phyloP scores from a whole-genome alignment of 2,329 filamentous ascomycete genomes.

The Raffaelea deltoideospora region DNA sequence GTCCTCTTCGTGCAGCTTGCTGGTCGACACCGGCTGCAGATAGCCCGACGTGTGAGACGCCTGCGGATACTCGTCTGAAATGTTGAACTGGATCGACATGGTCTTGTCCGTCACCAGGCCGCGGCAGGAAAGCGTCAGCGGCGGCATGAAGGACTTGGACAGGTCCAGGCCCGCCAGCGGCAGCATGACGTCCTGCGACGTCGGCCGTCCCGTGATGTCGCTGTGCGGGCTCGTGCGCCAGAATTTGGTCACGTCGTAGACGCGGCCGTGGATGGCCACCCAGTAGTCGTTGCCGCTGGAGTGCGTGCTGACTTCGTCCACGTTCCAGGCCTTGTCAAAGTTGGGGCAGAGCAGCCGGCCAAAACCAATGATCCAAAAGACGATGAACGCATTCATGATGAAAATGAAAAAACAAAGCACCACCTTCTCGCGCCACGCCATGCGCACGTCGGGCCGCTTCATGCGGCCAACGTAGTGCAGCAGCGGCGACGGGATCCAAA shows the following conservation, averaged over 20 bases:
- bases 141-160: slow-evolving; percentile 73
- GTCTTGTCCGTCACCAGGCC: slow-evolving; percentile 49
- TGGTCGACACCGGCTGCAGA: slow-evolving; percentile 36
- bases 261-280: slow-evolving; percentile 73
- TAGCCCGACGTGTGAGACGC: slow-evolving; percentile 60
- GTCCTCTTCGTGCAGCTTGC: slow-evolving; percentile 41
- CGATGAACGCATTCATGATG: slow-evolving; percentile 62
- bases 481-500: slow-evolving; percentile 81
- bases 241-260: slow-evolving; percentile 87
- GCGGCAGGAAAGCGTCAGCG: slow-evolving; percentile 58
- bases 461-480: slow-evolving; percentile 78
- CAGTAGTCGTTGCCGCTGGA: slow-evolving; percentile 63
- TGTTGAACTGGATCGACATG: slow-evolving; percentile 47
- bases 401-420: slow-evolving; percentile 69
- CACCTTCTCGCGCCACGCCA: slow-evolving; percentile 95
- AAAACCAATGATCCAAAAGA: slow-evolving; percentile 88
- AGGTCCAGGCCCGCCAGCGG: slow-evolving; percentile 65
- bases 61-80: slow-evolving; percentile 35
- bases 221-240: slow-evolving; percentile 77
- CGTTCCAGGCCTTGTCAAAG: slow-evolving; percentile 75
- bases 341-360: slow-evolving; percentile 80
- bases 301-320: slow-evolving; percentile 54
- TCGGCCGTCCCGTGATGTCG: slow-evolving; percentile 45
- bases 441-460: slow-evolving; percentile 90
- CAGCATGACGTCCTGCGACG: slow-evolving; percentile 51